Base-by-base conservation (phyloP, 305 asterid genomes). In the Fraxinus albicans region DNA sequence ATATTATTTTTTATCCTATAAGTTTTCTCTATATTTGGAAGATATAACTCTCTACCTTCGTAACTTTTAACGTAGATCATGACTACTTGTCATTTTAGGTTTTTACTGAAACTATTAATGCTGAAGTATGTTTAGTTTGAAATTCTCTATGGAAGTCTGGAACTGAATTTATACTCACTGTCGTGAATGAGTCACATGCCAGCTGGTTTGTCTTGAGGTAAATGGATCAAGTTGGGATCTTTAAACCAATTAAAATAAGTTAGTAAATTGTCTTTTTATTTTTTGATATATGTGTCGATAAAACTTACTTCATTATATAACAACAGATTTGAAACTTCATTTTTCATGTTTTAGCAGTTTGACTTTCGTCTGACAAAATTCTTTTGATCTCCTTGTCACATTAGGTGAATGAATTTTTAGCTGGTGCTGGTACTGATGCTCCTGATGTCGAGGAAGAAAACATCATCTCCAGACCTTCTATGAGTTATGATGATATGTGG, bases 401-500 rank as follows among this genome's bases (percentile, higher is more conserved):
- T 73, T 81, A 96, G 99, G 99, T 96, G 69, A 93, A 93, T 86
- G 98, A 96, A 90, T 96, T 93, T 87, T 93, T 96, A 82, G 96
- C 98, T 89, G 99, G 99, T 87, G 98, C 97, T 85, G 99, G 99
- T 79, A 92, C 99, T 65, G 98, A 96, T 90, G 99, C 99, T 73
- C 99, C 99, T 76, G 99, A 96, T 84, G 99, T 95, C 82, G 99
- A 96, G 88, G 99, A 94, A 79, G 98, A 96, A 89, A 93, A 96
- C 88, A 83, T 91, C 80, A 86, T 91, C 80, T 91, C 99, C 77
- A 92, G 99, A 84, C 97, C 95, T 84, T 96, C 99, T 73, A 92
- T 91, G 92, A 96, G 97, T 88, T 95, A 95, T 78, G 98, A 96
- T 86, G 99, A 96, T 89, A 93, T 96, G 99, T 96, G 99, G 99